phyloP scores from a whole-genome alignment of 768 basidiomycete species.

The Chlorophyllum brunneum region DNA sequence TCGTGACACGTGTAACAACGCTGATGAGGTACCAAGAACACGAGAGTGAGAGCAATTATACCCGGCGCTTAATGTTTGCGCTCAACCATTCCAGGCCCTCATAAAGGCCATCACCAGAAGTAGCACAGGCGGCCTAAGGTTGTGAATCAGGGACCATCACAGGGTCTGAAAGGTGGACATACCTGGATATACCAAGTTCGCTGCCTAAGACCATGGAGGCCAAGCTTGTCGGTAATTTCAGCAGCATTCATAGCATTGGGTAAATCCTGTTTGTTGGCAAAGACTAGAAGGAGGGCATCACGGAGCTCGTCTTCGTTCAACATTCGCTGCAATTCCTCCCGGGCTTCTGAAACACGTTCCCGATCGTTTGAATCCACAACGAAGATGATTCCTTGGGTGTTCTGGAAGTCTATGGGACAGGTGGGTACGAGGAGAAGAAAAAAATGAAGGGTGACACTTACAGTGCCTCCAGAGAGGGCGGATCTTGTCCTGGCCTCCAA shows the following conservation, averaged over 20 bases:
- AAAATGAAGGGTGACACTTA: constrained; percentile 41
- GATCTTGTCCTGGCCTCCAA: constrained; percentile 99
- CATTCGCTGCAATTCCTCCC: constrained; percentile 99
- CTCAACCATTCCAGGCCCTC: constrained; percentile 98
- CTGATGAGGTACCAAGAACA: constrained; percentile 44
- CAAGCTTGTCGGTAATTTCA: constrained; percentile 99
- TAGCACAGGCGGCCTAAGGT: constrained; percentile 90
- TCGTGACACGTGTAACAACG: constrained; percentile 53
- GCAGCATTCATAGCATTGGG: constrained; percentile 99
- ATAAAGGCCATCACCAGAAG: constrained; percentile 97
- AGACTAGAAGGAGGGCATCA: constrained; percentile 96
- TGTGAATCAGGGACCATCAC: constrained; percentile 11
- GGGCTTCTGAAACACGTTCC: constrained; percentile 98
- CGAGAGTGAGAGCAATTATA: constrained; percentile 43
- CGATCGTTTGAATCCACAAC: constrained; percentile 99
- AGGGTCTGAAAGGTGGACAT: constrained; percentile 23
- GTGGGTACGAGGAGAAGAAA: constrained; percentile 16
- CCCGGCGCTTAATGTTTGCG: constrained; percentile 83
- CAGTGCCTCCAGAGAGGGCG: constrained; percentile 99
- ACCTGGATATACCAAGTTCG: constrained; percentile 98
- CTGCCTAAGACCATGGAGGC: constrained; percentile 94
- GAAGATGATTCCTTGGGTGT: constrained; percentile 99
- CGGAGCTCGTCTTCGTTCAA: constrained; percentile 99
- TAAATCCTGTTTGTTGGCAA: constrained; percentile 99
- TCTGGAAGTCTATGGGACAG: constrained; percentile 89